phyloP scores from a whole-genome alignment of 2,329 filamentous ascomycete species.

The Fusarium redolens region DNA sequence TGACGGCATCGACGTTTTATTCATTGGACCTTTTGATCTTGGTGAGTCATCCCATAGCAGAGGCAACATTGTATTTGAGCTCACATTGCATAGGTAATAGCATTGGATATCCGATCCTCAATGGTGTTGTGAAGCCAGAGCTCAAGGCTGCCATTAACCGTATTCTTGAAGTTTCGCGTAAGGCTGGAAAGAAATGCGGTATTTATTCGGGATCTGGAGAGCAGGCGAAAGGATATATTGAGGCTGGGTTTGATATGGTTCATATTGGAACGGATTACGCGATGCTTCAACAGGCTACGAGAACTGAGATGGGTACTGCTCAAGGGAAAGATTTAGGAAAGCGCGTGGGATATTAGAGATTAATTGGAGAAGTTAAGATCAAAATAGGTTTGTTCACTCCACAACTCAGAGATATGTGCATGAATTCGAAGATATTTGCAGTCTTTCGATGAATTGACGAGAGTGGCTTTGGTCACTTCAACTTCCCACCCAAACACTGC shows the following conservation, averaged over 20 bases:
- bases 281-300: background rate
- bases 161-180: background rate
- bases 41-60: background rate
- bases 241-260: constrained; percentile 13
- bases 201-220: constrained; percentile 4
- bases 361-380: background rate
- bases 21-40: constrained; percentile 9
- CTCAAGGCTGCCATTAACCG: background rate
- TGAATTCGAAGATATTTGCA: too few relatives aligned
- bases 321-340: background rate
- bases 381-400: fast-evolving
- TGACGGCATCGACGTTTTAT: constrained; percentile 1
- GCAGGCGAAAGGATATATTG: background rate
- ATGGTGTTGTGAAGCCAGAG: constrained; percentile 3
- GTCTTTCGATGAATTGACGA: background rate
- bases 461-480: too few relatives aligned
- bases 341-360: background rate
- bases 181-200: constrained; percentile 13
- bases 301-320: background rate
- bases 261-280: constrained; percentile 4
- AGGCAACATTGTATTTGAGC: background rate
- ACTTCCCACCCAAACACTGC: background rate
- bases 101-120: constrained; percentile 12
- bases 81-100: background rate
- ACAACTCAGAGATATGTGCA: background rate